These are phyloP conservation scores for Lachnellula cervina DNA, from an alignment of 2,329 filamentous ascomycete species.

Conservation along the genomic window DNA sequence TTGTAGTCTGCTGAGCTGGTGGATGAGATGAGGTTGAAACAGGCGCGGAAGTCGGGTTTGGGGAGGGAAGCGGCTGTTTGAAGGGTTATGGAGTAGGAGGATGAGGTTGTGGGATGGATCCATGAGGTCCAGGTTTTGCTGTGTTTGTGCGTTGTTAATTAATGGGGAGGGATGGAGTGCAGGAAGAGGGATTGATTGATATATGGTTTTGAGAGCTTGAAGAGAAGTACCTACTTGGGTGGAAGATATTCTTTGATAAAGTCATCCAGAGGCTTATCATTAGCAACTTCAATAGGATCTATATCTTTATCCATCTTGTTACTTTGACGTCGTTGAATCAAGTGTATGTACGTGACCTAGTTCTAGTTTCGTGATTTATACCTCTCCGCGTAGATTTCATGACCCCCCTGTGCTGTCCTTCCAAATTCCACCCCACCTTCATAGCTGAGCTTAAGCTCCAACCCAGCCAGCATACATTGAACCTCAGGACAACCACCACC, in stretches of 20 bases:
- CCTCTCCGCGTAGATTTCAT: background rate
- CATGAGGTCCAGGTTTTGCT: conserved; percentile 34
- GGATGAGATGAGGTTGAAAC: conserved; percentile 52
- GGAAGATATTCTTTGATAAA: conserved; percentile 47
- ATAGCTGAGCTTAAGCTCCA: background rate
- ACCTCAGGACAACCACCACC: background rate
- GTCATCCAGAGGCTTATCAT: conserved; percentile 41
- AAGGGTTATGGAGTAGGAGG: conserved; percentile 43
- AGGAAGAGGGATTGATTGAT: background rate
- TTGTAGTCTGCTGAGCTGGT: conserved; percentile 64
- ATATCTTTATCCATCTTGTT: background rate
- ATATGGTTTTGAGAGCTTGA: background rate
- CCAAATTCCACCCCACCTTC: too few relatives aligned
- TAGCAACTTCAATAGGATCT: conserved; percentile 42
- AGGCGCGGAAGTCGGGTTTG: conserved; percentile 44
- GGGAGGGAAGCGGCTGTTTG: conserved; percentile 36
- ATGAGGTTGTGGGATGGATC: conserved; percentile 45
- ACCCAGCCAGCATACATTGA: background rate
- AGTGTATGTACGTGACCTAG: background rate
- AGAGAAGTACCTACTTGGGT: conserved; percentile 37
- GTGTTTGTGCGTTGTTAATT: too few relatives aligned
- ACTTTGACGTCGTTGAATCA: background rate
- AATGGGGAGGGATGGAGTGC: background rate
- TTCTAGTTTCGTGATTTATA: background rate
- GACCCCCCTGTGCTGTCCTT: background rate